Percentiles rank a stretch among this genome's conserved stretches.
Conservation (phyloP, 202 grass and related monocot genomes). For the Elaeis oleifera region DNA sequence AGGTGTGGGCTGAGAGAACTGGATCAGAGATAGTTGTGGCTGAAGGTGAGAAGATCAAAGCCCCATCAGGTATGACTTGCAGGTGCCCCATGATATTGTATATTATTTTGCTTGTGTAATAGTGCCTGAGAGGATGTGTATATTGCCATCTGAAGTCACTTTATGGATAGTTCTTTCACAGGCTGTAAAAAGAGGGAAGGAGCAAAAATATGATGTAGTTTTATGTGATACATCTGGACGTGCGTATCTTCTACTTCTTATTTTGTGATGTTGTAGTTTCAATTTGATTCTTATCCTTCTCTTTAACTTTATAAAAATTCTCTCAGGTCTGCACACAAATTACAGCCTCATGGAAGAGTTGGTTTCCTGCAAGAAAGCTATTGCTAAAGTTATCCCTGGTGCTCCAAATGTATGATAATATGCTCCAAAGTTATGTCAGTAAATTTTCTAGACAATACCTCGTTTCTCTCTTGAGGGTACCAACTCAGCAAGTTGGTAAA, state of each 20-base stretch:
- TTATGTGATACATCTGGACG: conserved; percentile 97
- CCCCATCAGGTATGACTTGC: conserved; percentile 50
- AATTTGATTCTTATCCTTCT: neutral
- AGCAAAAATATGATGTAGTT: conserved; percentile 71
- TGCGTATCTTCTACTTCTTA: conserved; percentile 29
- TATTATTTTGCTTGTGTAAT: conserved; percentile 5
- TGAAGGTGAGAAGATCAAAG: conserved; percentile 65
- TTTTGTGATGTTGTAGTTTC: neutral
- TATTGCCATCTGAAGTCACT: conserved; percentile 56
- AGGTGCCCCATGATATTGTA: conserved; percentile 6
- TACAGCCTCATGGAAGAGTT: conserved; percentile 98
- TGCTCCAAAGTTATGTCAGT: too few relatives aligned
- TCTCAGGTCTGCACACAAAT: conserved; percentile 92
- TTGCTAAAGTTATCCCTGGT: conserved; percentile 70
- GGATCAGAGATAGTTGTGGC: conserved; percentile 75
- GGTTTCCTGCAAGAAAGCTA: conserved; percentile 71
- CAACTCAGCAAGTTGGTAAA: too few relatives aligned
- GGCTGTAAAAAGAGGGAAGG: conserved; percentile 89
- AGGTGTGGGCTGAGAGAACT: conserved; percentile 91
- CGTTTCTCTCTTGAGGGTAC: too few relatives aligned
- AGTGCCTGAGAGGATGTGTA: neutral
- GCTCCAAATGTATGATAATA: conserved; percentile 54
- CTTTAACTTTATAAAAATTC: neutral
- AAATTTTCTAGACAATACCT: too few relatives aligned
- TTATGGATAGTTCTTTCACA: conserved; percentile 80